Percentiles rank a stretch among this genome's conserved stretches.
Evolutionary conservation across 768 basidiomycete genomes (phyloP).

Genomic region (Trametes coccinea): DNA sequence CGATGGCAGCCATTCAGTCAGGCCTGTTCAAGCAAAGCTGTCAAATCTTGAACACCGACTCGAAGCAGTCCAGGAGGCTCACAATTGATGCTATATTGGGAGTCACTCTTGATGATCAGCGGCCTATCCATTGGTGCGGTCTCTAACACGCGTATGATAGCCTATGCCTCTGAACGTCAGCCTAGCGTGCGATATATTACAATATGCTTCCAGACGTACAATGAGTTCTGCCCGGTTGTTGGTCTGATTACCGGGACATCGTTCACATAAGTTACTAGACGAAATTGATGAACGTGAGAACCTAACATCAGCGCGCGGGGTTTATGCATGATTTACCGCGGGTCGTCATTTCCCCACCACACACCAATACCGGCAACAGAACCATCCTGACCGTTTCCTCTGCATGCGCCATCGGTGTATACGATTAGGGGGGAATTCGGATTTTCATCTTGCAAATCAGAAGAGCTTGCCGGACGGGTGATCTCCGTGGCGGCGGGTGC

Average conservation of each 20-base stretch:
- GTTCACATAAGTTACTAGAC: conserved; percentile 76
- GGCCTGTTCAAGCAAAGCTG: conserved; percentile 44
- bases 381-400: conserved; percentile 69
- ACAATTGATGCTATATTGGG: conserved; percentile 82
- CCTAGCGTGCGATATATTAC: neutral
- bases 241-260: conserved; percentile 80
- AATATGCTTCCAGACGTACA: conserved; percentile 43
- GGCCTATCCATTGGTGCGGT: conserved; percentile 55
- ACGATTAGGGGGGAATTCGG: conserved; percentile 45
- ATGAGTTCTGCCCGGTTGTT: conserved; percentile 89
- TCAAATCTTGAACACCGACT: neutral
- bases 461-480: neutral
- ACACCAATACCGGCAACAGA: conserved; percentile 83
- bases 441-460: no score
- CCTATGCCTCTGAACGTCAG: conserved; percentile 46
- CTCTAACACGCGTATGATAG: conserved; percentile 83
- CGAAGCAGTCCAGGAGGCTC: conserved; percentile 13
- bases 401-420: conserved; percentile 86
- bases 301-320: neutral
- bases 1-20: conserved; percentile 59
- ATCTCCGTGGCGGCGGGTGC: neutral
- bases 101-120: conserved; percentile 82
- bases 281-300: neutral
- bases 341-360: conserved; percentile 77
- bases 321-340: conserved; percentile 43